A percentile compares a stretch with the other conserved stretches of the same genome.
These are phyloP conservation scores for Agrocybe praecox DNA, from an alignment of 768 basidiomycete species.

Conservation along the genomic window DNA sequence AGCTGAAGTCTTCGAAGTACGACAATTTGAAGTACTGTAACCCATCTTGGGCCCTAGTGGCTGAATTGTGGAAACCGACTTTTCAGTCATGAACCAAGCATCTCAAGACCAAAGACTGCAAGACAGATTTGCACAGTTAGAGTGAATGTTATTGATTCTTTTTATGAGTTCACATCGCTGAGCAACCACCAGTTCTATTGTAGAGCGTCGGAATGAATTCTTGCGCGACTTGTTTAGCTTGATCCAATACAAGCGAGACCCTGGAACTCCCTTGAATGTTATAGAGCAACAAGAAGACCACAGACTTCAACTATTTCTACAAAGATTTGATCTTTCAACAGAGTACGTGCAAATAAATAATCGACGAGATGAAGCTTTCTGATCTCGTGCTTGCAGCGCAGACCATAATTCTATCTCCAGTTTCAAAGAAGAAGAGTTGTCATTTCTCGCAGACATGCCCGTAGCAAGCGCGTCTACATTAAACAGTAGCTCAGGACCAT, in stretches of 20 bases:
- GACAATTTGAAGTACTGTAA: background rate
- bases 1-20: background rate
- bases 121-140: constrained; percentile 44
- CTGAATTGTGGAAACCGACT: constrained; percentile 3
- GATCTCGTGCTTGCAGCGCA: background rate
- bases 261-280: constrained; percentile 39
- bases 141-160: constrained; percentile 30
- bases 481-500: background rate
- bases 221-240: constrained; percentile 73
- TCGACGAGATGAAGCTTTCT: background rate
- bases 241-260: constrained; percentile 53
- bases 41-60: background rate
- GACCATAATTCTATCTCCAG: constrained; percentile 29
- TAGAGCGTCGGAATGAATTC: constrained; percentile 67
- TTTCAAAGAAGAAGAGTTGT: constrained; percentile 24
- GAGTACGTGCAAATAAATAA: constrained; percentile 33
- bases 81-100: constrained; percentile 13
- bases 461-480: background rate
- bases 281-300: constrained; percentile 40
- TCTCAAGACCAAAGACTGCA: constrained; percentile 25
- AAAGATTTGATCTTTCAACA: constrained; percentile 55
- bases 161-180: constrained; percentile 3
- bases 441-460: constrained; percentile 9
- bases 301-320: constrained; percentile 53
- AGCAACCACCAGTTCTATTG: constrained; percentile 51